phyloP scores from a whole-genome alignment of 1,284 basidiomycete species.

The Ceratobasidium sp. region DNA sequence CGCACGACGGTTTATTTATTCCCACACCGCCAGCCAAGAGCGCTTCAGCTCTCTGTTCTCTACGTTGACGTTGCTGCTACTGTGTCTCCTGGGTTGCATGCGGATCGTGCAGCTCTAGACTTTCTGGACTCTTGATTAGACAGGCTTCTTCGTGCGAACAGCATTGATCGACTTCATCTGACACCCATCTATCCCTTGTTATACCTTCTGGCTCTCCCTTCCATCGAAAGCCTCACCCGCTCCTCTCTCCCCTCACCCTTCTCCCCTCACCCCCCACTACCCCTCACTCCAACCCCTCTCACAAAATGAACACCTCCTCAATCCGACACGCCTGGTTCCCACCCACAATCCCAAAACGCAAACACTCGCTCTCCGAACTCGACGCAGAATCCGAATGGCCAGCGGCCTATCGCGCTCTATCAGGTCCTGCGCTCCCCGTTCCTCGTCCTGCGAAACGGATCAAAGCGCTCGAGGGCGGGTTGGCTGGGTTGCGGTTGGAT shows the following conservation, averaged over 20 bases:
- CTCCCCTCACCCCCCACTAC: background rate
- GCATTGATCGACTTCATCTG: too few relatives aligned
- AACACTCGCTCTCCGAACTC: slow-evolving; percentile 14
- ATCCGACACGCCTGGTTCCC: slow-evolving; percentile 43
- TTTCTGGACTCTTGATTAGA: too few relatives aligned
- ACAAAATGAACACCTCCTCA: slow-evolving; percentile 15
- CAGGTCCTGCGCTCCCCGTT: background rate
- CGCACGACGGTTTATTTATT: slow-evolving; percentile 29
- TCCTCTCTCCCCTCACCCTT: background rate
- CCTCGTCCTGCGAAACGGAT: slow-evolving; percentile 31
- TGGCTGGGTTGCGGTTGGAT: slow-evolving; percentile 68
- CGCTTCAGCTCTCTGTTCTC: too few relatives aligned
- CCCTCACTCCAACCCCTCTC: background rate
- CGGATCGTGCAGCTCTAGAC: background rate
- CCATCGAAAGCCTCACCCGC: too few relatives aligned
- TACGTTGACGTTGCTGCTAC: background rate
- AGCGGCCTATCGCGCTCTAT: slow-evolving; percentile 9
- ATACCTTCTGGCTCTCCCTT: background rate
- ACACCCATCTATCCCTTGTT: background rate
- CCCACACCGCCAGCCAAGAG: background rate
- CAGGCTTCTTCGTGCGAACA: too few relatives aligned
- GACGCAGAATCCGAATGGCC: slow-evolving; percentile 41
- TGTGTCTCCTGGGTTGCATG: background rate
- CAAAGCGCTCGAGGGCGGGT: slow-evolving; percentile 67
- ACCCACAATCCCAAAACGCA: slow-evolving; percentile 39